phyloP scores from a whole-genome alignment of 805 yeast genomes.

The Maudiozyma turicensis region DNA sequence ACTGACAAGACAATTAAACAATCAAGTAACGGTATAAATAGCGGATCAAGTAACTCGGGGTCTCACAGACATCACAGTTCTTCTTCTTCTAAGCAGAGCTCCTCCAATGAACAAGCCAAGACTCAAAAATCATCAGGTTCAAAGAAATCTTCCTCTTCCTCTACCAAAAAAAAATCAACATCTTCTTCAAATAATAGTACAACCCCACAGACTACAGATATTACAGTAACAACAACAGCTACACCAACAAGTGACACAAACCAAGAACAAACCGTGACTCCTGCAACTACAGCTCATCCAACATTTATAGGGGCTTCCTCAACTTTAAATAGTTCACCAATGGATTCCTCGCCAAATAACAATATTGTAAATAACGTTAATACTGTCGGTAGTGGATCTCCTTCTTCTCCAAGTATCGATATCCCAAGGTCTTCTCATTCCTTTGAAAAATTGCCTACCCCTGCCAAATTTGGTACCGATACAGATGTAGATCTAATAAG shows the following conservation, averaged over 20 bases:
- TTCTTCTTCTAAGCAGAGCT: background rate
- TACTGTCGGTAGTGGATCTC: background rate
- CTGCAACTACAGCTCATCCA: slow-evolving; percentile 11
- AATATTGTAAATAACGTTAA: background rate
- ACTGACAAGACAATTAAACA: background rate
- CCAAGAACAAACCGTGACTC: background rate
- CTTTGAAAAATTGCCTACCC: slow-evolving; percentile 49
- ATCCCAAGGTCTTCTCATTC: slow-evolving; percentile 38
- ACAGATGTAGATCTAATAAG: slow-evolving; percentile 72
- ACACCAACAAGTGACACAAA: background rate
- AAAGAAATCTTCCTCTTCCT: background rate
- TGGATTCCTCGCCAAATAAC: background rate
- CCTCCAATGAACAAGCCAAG: background rate
- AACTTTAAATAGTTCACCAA: background rate
- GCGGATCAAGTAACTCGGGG: background rate
- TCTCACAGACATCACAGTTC: background rate
- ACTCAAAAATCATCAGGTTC: background rate
- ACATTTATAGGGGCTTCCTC: slow-evolving; percentile 23
- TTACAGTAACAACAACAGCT: background rate
- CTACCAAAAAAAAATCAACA: background rate
- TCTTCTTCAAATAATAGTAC: background rate
- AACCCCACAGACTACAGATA: background rate
- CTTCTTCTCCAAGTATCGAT: slow-evolving; percentile 15
- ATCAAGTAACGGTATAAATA: background rate
- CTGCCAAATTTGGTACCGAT: slow-evolving; percentile 45